Evolutionary conservation across 2,329 filamentous ascomycete species (phyloP).

Genomic region (Ploettnerulaceae sp.): DNA sequence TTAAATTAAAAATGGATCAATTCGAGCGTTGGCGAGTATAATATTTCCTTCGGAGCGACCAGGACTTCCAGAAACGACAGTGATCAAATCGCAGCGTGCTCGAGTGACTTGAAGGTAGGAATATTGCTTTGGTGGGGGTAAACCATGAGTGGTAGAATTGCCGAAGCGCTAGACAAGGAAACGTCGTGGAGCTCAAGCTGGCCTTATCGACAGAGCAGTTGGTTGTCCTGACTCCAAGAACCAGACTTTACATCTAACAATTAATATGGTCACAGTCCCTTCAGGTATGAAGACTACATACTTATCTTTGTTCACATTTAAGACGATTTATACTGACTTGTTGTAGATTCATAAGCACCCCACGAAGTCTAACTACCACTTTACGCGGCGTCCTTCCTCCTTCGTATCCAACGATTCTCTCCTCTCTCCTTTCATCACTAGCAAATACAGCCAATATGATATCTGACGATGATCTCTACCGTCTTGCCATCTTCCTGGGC

Average conservation of each 20-base stretch:
- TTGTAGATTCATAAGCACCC: conserved; percentile 11
- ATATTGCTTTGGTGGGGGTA: conserved; percentile 22
- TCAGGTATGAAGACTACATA: neutral
- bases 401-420: neutral
- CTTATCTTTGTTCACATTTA: neutral
- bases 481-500: conserved; percentile 88
- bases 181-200: conserved; percentile 30
- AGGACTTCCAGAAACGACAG: conserved; percentile 30
- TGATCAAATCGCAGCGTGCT: conserved; percentile 18
- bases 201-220: conserved; percentile 18
- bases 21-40: conserved; percentile 5
- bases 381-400: conserved; percentile 18
- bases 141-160: conserved; percentile 24
- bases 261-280: conserved; percentile 9
- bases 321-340: conserved; percentile 5
- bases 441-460: conserved; percentile 68
- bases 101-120: conserved; percentile 14
- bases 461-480: conserved; percentile 86
- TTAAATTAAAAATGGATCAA: neutral
- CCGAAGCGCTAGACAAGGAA: conserved; percentile 21
- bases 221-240: conserved; percentile 7
- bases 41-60: neutral
- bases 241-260: conserved; percentile 13
- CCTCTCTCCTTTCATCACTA: neutral
- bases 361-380: conserved; percentile 5